Evolutionary conservation across 768 basidiomycete genomes (phyloP), one percentile per base, ranked within the genome.

Genomic region (Sporobolomyces pararoseus): DNA sequence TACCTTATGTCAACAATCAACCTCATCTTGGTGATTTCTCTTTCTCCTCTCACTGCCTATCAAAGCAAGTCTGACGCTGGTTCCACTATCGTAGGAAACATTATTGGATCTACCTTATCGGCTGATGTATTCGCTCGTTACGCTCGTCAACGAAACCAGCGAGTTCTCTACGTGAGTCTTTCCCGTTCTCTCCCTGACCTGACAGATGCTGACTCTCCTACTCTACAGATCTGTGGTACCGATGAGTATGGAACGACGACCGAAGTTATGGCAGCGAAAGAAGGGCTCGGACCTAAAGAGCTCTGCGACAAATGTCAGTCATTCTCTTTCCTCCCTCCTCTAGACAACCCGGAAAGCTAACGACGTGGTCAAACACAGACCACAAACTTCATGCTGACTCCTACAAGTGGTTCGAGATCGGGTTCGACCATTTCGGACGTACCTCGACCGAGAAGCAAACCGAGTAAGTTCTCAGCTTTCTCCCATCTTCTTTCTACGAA

Each of bases 171-270:
- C 78, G 73, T 74, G 29, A 78, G 80, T 54, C 65, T 25, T 42
- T 42, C 39, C 42, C 21, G 2, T 27, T n/a, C 19, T 25, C 14
- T 47, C 31, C 31, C 17, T 21, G 21, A 46, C 17, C 32, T 47
- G 12, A 4, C n/a, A 31, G 25, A 17, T 35, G n/a, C 32, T 37
- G 17, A 34, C 4, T 61, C 7, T 27, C 14, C 2, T 14, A 12
- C 10, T 54, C 12, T 34, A 75, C 76, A 74, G 73, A 84, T 99
- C 65, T 99, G 96, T 80, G 96, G 96, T 32, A 98, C 96, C 6
- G 96, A 99, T 78, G 96, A 99, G 80, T 99, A 99, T 76, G 96
- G 96, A n/a, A 99, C 96, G 10, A 95, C 96, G 0, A 96, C 96
- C 0, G 96, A 99, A 82, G 97, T 94, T 3, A 94, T 96, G 79